Conservation (phyloP, 345 rosid species). For the Erucastrum elatum region DNA sequence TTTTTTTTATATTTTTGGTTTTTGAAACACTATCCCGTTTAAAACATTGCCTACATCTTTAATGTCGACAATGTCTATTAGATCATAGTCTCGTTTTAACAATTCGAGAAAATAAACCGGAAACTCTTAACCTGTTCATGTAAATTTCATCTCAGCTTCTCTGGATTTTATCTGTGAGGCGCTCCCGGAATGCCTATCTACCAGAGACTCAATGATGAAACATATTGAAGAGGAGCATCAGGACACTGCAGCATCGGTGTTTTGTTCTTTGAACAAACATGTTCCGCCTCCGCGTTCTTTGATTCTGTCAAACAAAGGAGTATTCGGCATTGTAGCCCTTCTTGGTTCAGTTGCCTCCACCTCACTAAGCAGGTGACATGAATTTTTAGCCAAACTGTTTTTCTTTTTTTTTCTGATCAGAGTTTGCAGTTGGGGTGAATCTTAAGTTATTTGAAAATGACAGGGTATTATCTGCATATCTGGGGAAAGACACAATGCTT, state of each 20-base stretch:
- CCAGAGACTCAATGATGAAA: conserved; percentile 50
- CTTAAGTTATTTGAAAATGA: neutral
- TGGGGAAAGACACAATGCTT: conserved; percentile 71
- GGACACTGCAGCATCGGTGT: conserved; percentile 51
- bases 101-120: neutral
- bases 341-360: conserved; percentile 53
- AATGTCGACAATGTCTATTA: neutral
- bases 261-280: conserved; percentile 38
- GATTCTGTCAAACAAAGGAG: conserved; percentile 28
- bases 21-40: neutral
- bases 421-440: neutral
- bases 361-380: conserved; percentile 58
- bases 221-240: conserved; percentile 40
- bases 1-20: neutral
- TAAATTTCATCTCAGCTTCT: conserved; percentile 39
- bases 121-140: neutral
- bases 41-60: neutral
- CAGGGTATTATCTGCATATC: conserved; percentile 59
- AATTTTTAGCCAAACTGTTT: neutral
- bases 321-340: conserved; percentile 59
- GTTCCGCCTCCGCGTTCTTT: conserved; percentile 15
- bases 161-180: conserved; percentile 30
- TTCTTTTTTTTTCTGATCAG: neutral
- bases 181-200: conserved; percentile 32
- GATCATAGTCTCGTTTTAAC: neutral